Evolutionary conservation across 352 stramenopile genomes (phyloP).

Genomic region (Globisporangium polare): DNA sequence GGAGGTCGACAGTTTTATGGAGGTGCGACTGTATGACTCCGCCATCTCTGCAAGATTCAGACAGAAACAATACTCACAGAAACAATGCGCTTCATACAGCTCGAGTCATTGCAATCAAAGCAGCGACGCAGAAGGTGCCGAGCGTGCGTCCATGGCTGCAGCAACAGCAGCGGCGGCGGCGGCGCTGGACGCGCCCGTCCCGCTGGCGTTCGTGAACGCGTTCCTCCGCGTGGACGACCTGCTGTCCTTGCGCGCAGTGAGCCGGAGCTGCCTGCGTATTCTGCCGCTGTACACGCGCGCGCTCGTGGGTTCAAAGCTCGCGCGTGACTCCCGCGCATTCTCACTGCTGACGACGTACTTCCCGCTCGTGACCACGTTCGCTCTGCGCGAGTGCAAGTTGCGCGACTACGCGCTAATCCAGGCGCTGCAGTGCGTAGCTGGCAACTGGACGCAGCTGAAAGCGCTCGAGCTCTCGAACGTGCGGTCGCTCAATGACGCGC

Average conservation of each 20-base stretch:
- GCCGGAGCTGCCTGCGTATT: neutral
- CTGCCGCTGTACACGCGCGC: conserved; percentile 9
- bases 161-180: neutral
- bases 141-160: neutral
- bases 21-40: no score
- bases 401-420: neutral
- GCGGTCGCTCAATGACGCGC: conserved; percentile 41
- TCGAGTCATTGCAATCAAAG: no score
- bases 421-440: neutral
- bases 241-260: conserved; percentile 6
- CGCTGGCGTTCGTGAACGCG: conserved; percentile 2
- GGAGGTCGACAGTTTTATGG: no score
- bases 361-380: conserved; percentile 7
- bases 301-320: conserved; percentile 8
- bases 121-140: neutral
- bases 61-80: no score
- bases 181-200: conserved; percentile 5
- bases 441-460: conserved; percentile 21
- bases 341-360: conserved; percentile 11
- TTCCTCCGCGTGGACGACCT: conserved; percentile 9
- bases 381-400: conserved; percentile 5
- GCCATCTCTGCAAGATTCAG: no score
- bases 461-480: conserved; percentile 42
- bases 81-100: no score
- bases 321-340: conserved; percentile 1